Percentiles rank a stretch among this genome's conserved stretches.
Conservation (phyloP, 768 basidiomycete genomes). For the Tulasnella sp. region DNA sequence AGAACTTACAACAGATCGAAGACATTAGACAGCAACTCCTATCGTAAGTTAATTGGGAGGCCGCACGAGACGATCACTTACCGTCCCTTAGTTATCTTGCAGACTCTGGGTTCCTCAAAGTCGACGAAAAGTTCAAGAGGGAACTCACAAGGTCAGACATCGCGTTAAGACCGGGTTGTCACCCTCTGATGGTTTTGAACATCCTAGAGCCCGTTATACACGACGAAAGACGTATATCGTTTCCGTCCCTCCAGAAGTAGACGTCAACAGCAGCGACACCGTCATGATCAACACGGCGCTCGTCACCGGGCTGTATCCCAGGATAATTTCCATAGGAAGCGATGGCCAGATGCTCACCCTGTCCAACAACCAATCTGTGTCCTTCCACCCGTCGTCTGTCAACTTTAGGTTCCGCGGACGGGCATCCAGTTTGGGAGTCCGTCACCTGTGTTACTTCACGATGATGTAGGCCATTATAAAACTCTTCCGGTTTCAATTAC, state of each 20-base stretch:
- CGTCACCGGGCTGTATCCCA: slow-evolving; percentile 81
- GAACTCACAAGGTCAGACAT: slow-evolving; percentile 52
- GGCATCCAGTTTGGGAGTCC: slow-evolving; percentile 55
- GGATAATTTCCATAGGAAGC: slow-evolving; percentile 54
- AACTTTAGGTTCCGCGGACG: slow-evolving; percentile 55
- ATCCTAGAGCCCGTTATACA: slow-evolving; percentile 53
- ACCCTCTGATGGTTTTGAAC: neutral
- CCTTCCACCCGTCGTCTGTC: slow-evolving; percentile 84
- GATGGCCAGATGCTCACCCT: slow-evolving; percentile 61
- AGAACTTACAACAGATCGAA: slow-evolving; percentile 93
- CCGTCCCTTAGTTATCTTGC: slow-evolving; percentile 55
- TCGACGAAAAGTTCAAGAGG: slow-evolving; percentile 47
- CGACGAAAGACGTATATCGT: slow-evolving; percentile 69
- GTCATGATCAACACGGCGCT: slow-evolving; percentile 67
- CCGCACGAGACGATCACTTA: slow-evolving; percentile 16
- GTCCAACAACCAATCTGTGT: slow-evolving; percentile 62
- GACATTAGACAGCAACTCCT: slow-evolving; percentile 87
- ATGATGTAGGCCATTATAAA: slow-evolving; percentile 52
- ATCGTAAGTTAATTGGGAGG: slow-evolving; percentile 33
- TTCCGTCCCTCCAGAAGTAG: slow-evolving; percentile 52
- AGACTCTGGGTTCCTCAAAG: slow-evolving; percentile 73
- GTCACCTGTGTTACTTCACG: slow-evolving; percentile 74
- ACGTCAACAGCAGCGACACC: slow-evolving; percentile 53
- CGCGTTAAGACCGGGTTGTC: slow-evolving; percentile 2
- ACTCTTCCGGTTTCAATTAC: neutral